phyloP scores from a whole-genome alignment of 371 early-diverging fungal genomes.

The Mortierella sp. region DNA sequence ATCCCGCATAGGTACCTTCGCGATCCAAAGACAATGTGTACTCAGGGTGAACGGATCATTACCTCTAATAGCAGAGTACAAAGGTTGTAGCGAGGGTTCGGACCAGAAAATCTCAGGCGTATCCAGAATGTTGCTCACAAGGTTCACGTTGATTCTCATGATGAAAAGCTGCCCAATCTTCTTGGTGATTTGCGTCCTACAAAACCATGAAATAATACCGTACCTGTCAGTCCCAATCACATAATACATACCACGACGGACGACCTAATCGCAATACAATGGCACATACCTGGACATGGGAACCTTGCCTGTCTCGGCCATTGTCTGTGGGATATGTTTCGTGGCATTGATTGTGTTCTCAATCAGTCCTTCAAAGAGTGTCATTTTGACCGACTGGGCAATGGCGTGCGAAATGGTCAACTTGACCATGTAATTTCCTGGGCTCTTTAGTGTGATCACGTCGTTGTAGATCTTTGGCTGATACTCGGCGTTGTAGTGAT shows the following conservation, averaged over 20 bases:
- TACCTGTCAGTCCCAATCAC: no score
- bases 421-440: conserved; percentile 81
- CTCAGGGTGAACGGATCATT: conserved; percentile 17
- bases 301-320: conserved; percentile 89
- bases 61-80: conserved; percentile 83
- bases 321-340: conserved; percentile 84
- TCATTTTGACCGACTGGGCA: conserved; percentile 89
- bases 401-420: conserved; percentile 87
- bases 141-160: conserved; percentile 90
- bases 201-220: not conserved
- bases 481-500: conserved; percentile 82
- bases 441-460: conserved; percentile 74
- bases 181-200: conserved; percentile 71
- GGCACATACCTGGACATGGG: conserved; percentile 55
- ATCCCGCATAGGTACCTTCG: conserved; percentile 5
- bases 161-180: conserved; percentile 84
- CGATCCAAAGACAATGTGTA: no score
- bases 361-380: conserved; percentile 83
- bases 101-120: conserved; percentile 94
- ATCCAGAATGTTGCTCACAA: conserved; percentile 86
- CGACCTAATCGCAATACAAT: no score
- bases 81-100: conserved; percentile 82
- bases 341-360: conserved; percentile 87
- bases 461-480: conserved; percentile 69
- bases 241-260: no score